Evolutionary conservation across 306 rosid genomes (phyloP).

Genomic region (Elaeagnus macrophylla): DNA sequence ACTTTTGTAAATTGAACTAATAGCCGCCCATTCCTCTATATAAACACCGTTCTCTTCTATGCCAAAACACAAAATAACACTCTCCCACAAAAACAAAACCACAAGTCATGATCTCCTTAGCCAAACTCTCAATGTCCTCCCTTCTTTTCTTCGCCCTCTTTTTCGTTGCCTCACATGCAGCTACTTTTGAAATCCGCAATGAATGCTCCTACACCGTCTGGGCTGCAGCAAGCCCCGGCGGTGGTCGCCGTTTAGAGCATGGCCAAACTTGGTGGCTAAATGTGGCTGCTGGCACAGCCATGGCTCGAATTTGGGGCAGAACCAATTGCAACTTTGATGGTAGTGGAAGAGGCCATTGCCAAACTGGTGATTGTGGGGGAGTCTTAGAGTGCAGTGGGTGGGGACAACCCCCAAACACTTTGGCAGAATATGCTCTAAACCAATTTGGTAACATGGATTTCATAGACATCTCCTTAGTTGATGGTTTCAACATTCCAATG

Average conservation of each 20-base stretch:
- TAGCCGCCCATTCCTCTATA: too few species aligned
- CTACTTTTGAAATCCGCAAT: slow-evolving; percentile 16
- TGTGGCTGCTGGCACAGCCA: slow-evolving; percentile 3
- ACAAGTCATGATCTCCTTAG: too few species aligned
- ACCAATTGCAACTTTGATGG: slow-evolving; percentile 19
- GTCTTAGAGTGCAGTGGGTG: slow-evolving; percentile 13
- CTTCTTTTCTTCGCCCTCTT: slow-evolving; percentile 1
- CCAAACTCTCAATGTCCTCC: not conserved
- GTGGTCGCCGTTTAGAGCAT: slow-evolving; percentile 14
- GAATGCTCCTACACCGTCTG: slow-evolving; percentile 17
- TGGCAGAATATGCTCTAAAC: slow-evolving; percentile 20
- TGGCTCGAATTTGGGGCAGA: slow-evolving; percentile 23
- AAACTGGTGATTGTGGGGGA: slow-evolving; percentile 27
- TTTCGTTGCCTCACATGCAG: slow-evolving; percentile 2
- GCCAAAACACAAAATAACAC: too few species aligned
- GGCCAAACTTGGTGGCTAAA: slow-evolving; percentile 16
- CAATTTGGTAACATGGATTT: slow-evolving; percentile 13
- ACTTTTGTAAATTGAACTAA: too few species aligned
- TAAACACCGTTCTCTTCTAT: too few species aligned
- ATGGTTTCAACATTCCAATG: slow-evolving; percentile 19
- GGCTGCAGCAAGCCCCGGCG: slow-evolving; percentile 28
- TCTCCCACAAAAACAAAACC: too few species aligned
- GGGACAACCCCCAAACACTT: slow-evolving; percentile 24
- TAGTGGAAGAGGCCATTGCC: slow-evolving; percentile 5
- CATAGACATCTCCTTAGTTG: slow-evolving; percentile 11